These are phyloP conservation scores for Camillea tinctor DNA, from an alignment of 2,329 filamentous ascomycete species.

Conservation along the genomic window DNA sequence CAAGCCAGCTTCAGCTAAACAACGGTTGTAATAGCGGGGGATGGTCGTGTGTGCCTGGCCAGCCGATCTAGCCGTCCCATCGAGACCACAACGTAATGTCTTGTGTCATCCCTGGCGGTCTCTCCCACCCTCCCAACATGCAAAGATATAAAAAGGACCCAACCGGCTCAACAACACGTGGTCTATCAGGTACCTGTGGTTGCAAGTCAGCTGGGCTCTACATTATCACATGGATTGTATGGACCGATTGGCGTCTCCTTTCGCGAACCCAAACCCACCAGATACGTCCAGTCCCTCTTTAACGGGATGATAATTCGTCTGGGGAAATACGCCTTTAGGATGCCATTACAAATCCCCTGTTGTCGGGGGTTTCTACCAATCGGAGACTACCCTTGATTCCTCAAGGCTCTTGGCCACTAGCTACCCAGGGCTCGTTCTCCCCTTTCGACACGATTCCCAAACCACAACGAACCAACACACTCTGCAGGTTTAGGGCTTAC, in stretches of 20 bases:
- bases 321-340: background rate
- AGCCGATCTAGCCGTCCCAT: slow-evolving; percentile 8
- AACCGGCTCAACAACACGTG: background rate
- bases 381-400: background rate
- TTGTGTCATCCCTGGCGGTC: background rate
- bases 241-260: background rate
- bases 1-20: slow-evolving; percentile 12
- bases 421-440: background rate
- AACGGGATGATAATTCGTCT: background rate
- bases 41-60: slow-evolving; percentile 11
- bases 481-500: background rate
- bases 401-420: background rate
- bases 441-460: background rate
- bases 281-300: background rate
- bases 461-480: background rate
- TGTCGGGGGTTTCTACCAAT: background rate
- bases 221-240: background rate
- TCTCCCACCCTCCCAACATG: background rate
- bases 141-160: background rate
- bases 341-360: background rate
- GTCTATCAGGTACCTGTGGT: background rate
- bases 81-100: background rate
- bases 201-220: background rate
- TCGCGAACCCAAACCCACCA: background rate
- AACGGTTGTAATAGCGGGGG: slow-evolving; percentile 10